Evolutionary conservation across 73 alveolate genomes (phyloP), one percentile per base, ranked within the genome.

Genomic region (Paramecium bursaria): DNA sequence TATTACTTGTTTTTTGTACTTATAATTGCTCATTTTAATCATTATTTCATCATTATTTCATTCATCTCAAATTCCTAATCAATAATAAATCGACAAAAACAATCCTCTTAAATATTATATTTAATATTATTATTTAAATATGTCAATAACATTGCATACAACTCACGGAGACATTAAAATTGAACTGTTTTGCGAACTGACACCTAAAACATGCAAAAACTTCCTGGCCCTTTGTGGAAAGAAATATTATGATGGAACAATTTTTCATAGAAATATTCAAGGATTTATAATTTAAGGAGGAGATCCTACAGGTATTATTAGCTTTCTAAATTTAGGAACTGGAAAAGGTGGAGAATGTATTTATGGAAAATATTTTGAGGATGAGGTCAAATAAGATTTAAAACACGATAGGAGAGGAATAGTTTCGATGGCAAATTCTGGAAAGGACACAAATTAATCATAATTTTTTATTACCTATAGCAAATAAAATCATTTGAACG

Each of bases 341-440:
- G 95, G 95, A 23, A 90, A 90, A 49, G 96, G 96, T 15, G 96
- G 96, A 3, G 89, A 73, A 14, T 50, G 89, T 46, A 91, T 91
- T 44, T 91, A 48, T 55, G 90, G 91, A 26, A 49, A 74, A n/a
- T 23, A 29, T 31, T 91, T 91, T 46, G 75, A 87, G 7, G 95
- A 90, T 80, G 96, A 91, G 74, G 47, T 91, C 7, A 22, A 17
- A 9, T 74, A 53, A 23, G 86, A 74, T 9, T 73, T 91, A 15
- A 87, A 82, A 74, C 96, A 91, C 85, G 94, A 91, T 54, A 57
- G 86, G 54, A 73, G 96, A 79, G 96, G 96, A 19, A 85, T 91
- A 49, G 60, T 91, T 17, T 46, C 87, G 7, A 91, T 91, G 96
- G 96, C 96, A 14, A 91, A 87, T 60, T 27, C 87, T 27, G 93